Percentiles rank a stretch among this genome's conserved stretches.
phyloP scores from a whole-genome alignment of 139 green algal genomes.

The Coelastrella sp. region DNA sequence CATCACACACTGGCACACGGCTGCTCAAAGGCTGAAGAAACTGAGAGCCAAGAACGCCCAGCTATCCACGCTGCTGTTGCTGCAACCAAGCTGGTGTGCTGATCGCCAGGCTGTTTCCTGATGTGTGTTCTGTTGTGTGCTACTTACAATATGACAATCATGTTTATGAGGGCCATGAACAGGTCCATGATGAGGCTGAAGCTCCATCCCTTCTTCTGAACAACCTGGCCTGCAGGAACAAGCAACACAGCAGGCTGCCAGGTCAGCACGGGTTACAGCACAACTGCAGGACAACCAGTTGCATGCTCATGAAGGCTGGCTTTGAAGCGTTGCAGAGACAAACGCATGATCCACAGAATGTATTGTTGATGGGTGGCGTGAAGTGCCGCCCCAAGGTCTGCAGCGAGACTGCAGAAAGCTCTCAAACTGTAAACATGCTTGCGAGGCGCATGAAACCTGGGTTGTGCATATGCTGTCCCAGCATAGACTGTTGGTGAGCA shows the following conservation, averaged over 20 bases:
- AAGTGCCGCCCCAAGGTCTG: no score
- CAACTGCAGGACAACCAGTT: not conserved
- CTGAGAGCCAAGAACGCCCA: no score
- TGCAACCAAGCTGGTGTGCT: not conserved
- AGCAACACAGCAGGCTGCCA: not conserved
- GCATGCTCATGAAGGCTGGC: not conserved
- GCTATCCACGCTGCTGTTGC: not conserved
- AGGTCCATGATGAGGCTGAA: constrained; percentile 19
- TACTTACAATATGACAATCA: constrained; percentile 38
- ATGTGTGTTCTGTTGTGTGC: not conserved
- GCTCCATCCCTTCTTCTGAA: constrained; percentile 26
- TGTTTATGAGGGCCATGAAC: constrained; percentile 24
- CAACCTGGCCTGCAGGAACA: constrained; percentile 15
- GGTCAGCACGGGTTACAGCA: not conserved
- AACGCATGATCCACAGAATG: no score
- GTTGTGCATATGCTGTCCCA: no score
- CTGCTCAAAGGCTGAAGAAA: no score
- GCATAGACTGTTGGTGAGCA: no score
- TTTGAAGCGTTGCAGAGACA: no score
- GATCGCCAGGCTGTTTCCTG: not conserved
- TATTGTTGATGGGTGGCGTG: no score
- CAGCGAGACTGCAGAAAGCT: no score
- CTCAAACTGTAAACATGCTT: no score
- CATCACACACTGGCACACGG: no score
- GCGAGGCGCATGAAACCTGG: no score